Percentiles rank a stretch among this genome's conserved stretches.
Evolutionary conservation across 129 eudicot genomes (phyloP).

Genomic region (Helianthus tuberosus): DNA sequence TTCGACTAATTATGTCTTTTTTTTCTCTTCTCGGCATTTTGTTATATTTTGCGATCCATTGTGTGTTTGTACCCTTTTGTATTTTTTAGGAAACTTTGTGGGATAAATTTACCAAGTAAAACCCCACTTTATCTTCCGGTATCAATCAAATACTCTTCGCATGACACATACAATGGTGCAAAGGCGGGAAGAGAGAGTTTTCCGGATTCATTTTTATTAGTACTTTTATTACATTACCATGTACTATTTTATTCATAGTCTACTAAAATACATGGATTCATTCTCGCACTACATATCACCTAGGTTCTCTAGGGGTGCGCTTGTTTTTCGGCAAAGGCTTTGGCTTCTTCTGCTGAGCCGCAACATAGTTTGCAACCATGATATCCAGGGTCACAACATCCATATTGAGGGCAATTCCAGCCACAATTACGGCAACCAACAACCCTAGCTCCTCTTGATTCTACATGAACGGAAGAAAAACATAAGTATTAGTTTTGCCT

Average conservation of each 20-base stretch:
- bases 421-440: background rate
- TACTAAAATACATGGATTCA: conserved; percentile 22
- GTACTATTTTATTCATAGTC: conserved; percentile 10
- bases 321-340: conserved; percentile 24
- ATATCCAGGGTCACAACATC: background rate
- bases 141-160: too few species aligned
- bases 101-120: too few species aligned
- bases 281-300: background rate
- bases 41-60: too few species aligned
- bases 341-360: conserved; percentile 11
- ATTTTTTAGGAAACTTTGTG: too few species aligned
- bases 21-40: too few species aligned
- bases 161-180: background rate
- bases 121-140: too few species aligned
- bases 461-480: background rate
- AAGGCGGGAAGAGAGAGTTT: conserved; percentile 16
- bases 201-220: conserved; percentile 11
- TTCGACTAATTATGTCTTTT: too few species aligned
- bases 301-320: background rate
- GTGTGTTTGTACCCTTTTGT: too few species aligned
- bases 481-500: background rate
- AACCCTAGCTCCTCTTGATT: background rate
- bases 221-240: conserved; percentile 21
- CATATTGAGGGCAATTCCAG: background rate
- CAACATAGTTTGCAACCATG: background rate